A percentile compares a stretch with the other conserved stretches of the same genome.
These are phyloP conservation scores for Nemophila menziesii DNA, from an alignment of 257 asterid species.

Conservation along the genomic window DNA sequence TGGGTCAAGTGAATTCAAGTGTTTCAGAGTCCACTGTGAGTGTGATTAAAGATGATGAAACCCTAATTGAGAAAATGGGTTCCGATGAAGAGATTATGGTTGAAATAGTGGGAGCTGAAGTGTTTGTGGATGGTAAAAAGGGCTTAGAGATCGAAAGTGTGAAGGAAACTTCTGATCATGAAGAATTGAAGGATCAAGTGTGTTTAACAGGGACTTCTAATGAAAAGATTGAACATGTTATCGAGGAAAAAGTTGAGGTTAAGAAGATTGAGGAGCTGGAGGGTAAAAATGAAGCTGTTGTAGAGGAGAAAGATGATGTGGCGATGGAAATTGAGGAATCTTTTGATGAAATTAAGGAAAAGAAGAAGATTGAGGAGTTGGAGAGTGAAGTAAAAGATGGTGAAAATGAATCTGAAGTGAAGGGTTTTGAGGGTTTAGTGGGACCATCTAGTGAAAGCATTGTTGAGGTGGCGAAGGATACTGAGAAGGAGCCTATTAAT, in stretches of 20 bases:
- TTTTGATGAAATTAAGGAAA: slow-evolving; percentile 16
- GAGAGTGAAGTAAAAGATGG: slow-evolving; percentile 13
- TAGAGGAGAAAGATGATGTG: slow-evolving; percentile 15
- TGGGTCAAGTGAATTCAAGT: slow-evolving; percentile 28
- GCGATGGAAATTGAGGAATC: slow-evolving; percentile 4
- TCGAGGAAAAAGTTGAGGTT: slow-evolving; percentile 16
- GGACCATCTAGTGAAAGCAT: slow-evolving; percentile 15
- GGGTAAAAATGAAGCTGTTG: too few relatives aligned
- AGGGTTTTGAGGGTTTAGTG: slow-evolving; percentile 12
- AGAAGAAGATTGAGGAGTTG: slow-evolving; percentile 21
- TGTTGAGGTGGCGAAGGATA: slow-evolving; percentile 7
- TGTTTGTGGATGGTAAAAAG: slow-evolving; percentile 55
- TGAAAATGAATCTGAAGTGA: slow-evolving; percentile 15
- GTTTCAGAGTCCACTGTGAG: slow-evolving; percentile 26
- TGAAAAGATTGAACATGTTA: slow-evolving; percentile 17
- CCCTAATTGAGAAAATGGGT: slow-evolving; percentile 19
- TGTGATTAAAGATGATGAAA: slow-evolving; percentile 22
- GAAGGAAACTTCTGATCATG: neutral
- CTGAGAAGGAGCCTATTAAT: too few relatives aligned
- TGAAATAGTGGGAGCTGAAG: slow-evolving; percentile 77
- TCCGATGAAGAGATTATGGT: slow-evolving; percentile 63
- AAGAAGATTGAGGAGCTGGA: too few relatives aligned
- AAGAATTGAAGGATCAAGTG: slow-evolving; percentile 13
- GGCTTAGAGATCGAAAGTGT: slow-evolving; percentile 7
- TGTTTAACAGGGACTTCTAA: slow-evolving; percentile 10